Conservation (phyloP, 2,329 filamentous ascomycete species). For the Aspergillus clavatus region DNA sequence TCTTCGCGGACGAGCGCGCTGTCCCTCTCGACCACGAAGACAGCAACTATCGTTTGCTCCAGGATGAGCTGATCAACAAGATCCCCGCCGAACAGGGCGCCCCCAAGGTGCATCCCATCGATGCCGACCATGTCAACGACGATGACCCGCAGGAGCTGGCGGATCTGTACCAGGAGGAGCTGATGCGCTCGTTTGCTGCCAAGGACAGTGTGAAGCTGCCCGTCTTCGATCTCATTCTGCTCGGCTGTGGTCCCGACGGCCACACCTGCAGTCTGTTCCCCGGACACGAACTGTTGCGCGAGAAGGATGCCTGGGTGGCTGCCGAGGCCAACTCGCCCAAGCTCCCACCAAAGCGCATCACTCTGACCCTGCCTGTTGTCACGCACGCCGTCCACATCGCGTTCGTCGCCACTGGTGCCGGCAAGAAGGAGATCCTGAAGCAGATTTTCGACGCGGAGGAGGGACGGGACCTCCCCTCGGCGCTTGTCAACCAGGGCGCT, state of each 20-base stretch:
- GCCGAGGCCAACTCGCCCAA: conserved; percentile 92
- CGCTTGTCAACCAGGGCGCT: conserved; percentile 76
- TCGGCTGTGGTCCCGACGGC: conserved; percentile 92
- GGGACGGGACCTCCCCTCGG: conserved; percentile 70
- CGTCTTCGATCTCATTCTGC: conserved; percentile 87
- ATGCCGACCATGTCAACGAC: conserved; percentile 62
- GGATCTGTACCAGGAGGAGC: conserved; percentile 83
- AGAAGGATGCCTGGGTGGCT: conserved; percentile 86
- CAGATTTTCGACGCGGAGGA: conserved; percentile 80
- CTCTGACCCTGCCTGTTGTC: conserved; percentile 85
- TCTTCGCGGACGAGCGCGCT: conserved; percentile 95
- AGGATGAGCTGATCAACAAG: conserved; percentile 82
- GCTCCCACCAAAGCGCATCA: conserved; percentile 85
- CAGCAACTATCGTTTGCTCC: conserved; percentile 88
- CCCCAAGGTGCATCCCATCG: conserved; percentile 75
- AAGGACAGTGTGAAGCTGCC: conserved; percentile 92
- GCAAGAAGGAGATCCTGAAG: conserved; percentile 89
- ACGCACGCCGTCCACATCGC: conserved; percentile 80
- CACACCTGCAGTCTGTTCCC: conserved; percentile 98
- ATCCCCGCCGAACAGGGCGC: conserved; percentile 63
- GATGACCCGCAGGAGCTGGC: conserved; percentile 86
- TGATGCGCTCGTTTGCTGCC: conserved; percentile 81
- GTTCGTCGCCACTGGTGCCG: conserved; percentile 83
- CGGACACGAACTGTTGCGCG: conserved; percentile 76
- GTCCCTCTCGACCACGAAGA: conserved; percentile 88